phyloP scores from a whole-genome alignment of 2,329 filamentous ascomycete species.

The Diaporthe sp. region DNA sequence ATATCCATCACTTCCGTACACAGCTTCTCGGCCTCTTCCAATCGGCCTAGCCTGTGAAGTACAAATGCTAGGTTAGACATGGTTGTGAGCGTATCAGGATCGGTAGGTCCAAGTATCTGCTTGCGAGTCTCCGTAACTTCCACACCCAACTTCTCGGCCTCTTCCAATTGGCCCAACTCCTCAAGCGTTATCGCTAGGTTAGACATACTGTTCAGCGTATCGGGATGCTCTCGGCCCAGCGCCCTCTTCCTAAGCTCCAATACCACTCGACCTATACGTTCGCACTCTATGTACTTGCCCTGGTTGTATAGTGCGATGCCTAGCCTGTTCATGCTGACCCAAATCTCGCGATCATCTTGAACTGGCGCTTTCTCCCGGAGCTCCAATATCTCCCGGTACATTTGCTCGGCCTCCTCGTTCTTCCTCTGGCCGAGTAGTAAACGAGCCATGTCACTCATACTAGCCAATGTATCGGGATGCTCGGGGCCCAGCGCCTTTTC shows the following conservation, averaged over 20 bases:
- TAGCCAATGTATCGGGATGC: neutral
- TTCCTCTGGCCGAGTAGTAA: neutral
- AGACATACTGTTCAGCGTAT: neutral
- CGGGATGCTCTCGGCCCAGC: neutral
- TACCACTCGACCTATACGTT: neutral
- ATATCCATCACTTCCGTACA: neutral
- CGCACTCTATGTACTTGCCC: neutral
- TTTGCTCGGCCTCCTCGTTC: neutral
- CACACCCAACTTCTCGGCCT: neutral
- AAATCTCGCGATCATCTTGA: neutral
- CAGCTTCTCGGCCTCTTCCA: neutral
- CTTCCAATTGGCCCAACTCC: neutral
- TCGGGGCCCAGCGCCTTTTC: neutral
- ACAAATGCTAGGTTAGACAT: neutral
- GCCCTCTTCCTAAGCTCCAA: neutral
- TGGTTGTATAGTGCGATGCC: neutral
- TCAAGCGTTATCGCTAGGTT: neutral
- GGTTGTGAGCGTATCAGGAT: neutral
- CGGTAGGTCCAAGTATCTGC: neutral
- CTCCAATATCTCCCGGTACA: neutral
- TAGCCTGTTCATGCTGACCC: neutral
- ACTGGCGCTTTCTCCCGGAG: neutral
- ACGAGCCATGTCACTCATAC: rapidly evolving
- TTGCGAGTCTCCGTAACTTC: neutral
- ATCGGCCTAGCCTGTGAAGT: neutral